A percentile compares a stretch with the other conserved stretches of the same genome.
phyloP scores from a whole-genome alignment of 2,329 filamentous ascomycete species.

The Purpureocillium lavendulum region DNA sequence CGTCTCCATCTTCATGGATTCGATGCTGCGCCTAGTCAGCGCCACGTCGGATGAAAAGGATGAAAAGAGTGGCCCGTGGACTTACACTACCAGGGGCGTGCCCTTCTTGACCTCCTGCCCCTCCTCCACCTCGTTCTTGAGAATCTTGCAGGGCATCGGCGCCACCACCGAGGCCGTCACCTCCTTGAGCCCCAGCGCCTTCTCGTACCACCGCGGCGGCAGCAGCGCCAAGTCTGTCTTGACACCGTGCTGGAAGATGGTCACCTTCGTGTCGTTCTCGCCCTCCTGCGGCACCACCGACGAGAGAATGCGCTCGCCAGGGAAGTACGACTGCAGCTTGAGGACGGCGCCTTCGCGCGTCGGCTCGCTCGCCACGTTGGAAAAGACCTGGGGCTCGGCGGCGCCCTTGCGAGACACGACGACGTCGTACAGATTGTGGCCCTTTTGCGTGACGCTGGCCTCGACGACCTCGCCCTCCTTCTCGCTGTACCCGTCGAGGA shows the following conservation, averaged over 20 bases:
- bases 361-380: conserved; percentile 36
- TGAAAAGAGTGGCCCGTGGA: conserved; percentile 9
- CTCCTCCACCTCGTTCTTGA: conserved; percentile 79
- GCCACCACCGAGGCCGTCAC: conserved; percentile 74
- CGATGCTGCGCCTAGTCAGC: conserved; percentile 44
- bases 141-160: conserved; percentile 95
- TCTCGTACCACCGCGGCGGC: conserved; percentile 72
- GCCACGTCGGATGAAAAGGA: neutral
- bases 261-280: conserved; percentile 53
- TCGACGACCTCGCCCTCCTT: conserved; percentile 55
- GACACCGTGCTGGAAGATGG: conserved; percentile 65
- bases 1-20: conserved; percentile 89
- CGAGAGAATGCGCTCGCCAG: conserved; percentile 68
- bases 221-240: conserved; percentile 51
- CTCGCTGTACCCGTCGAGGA: conserved; percentile 53
- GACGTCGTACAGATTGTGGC: conserved; percentile 37
- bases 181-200: conserved; percentile 78
- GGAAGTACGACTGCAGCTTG: conserved; percentile 55
- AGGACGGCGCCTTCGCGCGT: conserved; percentile 16
- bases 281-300: conserved; percentile 58
- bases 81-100: conserved; percentile 74
- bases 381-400: conserved; percentile 29
- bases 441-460: conserved; percentile 40
- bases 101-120: conserved; percentile 80
- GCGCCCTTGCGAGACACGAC: conserved; percentile 32